Evolutionary conservation across 768 basidiomycete genomes (phyloP).

Genomic region (Jaapia argillacea): DNA sequence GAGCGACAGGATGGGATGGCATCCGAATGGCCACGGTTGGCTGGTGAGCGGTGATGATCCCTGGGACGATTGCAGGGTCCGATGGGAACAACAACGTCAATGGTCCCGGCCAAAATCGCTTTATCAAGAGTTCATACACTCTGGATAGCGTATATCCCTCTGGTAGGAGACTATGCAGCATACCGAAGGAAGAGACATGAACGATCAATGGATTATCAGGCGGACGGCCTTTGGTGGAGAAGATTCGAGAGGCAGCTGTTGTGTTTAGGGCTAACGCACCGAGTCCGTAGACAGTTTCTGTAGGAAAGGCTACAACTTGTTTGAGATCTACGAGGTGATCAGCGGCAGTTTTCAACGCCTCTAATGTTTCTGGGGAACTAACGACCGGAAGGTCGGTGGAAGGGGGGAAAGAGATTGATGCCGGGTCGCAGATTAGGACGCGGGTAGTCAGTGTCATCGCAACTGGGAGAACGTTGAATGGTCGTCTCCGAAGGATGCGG

Average conservation of each 20-base stretch:
- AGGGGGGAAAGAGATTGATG: conserved; percentile 45
- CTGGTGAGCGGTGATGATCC: conserved; percentile 72
- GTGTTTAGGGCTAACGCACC: conserved; percentile 72
- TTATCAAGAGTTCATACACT: conserved; percentile 67
- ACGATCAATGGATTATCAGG: conserved; percentile 96
- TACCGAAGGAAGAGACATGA: conserved; percentile 77
- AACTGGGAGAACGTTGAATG: too few species aligned
- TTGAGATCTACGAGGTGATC: conserved; percentile 36
- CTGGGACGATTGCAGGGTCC: conserved; percentile 47
- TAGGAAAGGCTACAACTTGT: conserved; percentile 80
- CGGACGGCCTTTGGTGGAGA: conserved; percentile 83
- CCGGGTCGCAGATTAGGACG: conserved; percentile 53
- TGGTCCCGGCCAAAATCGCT: conserved; percentile 91
- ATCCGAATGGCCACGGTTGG: conserved; percentile 84
- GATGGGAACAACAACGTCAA: conserved; percentile 87
- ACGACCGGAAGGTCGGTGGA: conserved; percentile 37
- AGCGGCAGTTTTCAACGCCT: conserved; percentile 46
- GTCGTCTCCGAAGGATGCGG: too few species aligned
- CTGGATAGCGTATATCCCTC: conserved; percentile 45
- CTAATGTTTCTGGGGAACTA: conserved; percentile 36
- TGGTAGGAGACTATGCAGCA: conserved; percentile 75
- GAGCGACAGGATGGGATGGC: conserved; percentile 89
- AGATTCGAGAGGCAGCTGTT: conserved; percentile 63
- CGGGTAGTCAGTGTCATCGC: conserved; percentile 20
- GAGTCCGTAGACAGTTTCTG: conserved; percentile 98